These are phyloP conservation scores for Rosellinia necatrix DNA, from an alignment of 2,329 filamentous ascomycete genomes.

Conservation along the genomic window DNA sequence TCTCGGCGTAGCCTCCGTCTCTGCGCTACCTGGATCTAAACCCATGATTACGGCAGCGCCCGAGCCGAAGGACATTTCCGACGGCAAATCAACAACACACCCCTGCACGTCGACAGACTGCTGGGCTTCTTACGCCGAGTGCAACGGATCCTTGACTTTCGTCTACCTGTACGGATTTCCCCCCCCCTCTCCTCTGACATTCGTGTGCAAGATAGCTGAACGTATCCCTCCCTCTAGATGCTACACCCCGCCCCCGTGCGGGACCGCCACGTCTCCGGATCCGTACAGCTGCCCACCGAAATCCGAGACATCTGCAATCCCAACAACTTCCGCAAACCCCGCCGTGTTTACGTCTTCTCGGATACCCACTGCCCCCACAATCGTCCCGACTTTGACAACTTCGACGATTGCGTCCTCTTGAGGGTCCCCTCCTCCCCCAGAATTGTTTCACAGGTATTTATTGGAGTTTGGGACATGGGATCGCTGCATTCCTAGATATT, in stretches of 20 bases:
- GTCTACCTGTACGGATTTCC: constrained; percentile 21
- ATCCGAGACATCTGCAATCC: neutral
- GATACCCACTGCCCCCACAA: neutral
- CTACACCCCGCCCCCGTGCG: constrained; percentile 30
- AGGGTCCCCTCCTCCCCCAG: too few relatives aligned
- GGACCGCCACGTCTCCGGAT: constrained; percentile 21
- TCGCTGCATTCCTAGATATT: too few relatives aligned
- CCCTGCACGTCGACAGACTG: constrained; percentile 22
- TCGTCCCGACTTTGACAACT: too few relatives aligned
- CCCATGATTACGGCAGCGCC: constrained; percentile 19
- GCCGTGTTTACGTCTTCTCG: neutral
- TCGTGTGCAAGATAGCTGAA: neutral
- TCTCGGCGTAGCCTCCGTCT: constrained; percentile 14
- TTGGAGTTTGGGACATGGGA: too few relatives aligned
- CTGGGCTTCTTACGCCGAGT: constrained; percentile 25
- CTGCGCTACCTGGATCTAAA: constrained; percentile 8
- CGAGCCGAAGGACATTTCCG: neutral
- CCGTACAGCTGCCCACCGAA: constrained; percentile 24
- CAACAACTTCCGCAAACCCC: neutral
- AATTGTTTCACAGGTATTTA: too few relatives aligned
- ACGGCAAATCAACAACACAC: neutral
- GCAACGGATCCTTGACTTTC: constrained; percentile 24
- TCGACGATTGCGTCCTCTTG: too few relatives aligned
- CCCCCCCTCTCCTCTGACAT: neutral
- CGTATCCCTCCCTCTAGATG: constrained; percentile 21